Conservation (phyloP, 495 filamentous ascomycete species). For the Neurospora sp. region DNA sequence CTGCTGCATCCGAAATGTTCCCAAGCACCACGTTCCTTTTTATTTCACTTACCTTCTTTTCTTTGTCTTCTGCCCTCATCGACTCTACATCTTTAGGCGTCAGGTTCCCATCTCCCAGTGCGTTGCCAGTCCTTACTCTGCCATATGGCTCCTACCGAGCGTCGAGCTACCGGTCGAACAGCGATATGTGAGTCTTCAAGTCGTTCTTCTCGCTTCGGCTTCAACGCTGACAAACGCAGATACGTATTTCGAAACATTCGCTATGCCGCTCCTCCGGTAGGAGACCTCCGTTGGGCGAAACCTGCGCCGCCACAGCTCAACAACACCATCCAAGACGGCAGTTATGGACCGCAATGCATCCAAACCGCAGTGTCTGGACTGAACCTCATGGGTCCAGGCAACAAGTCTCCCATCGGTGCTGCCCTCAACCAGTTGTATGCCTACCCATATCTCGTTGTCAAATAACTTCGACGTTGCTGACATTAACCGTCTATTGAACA, state of each 20-base stretch:
- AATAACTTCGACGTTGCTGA: neutral
- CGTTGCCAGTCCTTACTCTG: conserved; percentile 13
- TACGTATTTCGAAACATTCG: conserved; percentile 49
- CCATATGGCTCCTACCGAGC: conserved; percentile 23
- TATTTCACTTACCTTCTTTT: neutral
- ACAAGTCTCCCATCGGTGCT: conserved; percentile 24
- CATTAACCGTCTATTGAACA: neutral
- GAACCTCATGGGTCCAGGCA: conserved; percentile 26
- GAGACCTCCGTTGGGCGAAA: conserved; percentile 44
- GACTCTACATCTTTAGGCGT: neutral
- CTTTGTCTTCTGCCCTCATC: neutral
- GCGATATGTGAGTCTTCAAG: conserved; percentile 9
- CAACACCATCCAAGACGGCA: conserved; percentile 40
- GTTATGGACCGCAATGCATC: conserved; percentile 33
- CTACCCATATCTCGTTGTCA: neutral
- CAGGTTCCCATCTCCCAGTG: neutral
- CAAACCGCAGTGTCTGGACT: conserved; percentile 29
- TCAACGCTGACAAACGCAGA: conserved; percentile 3
- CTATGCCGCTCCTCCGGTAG: conserved; percentile 45
- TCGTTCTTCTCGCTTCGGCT: neutral
- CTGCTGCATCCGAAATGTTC: neutral
- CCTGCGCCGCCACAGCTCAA: conserved; percentile 39
- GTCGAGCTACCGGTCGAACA: conserved; percentile 6
- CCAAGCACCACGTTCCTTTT: neutral
- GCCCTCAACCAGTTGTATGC: conserved; percentile 28